These are phyloP conservation scores for Eimeria falciformis DNA, from an alignment of 169 alveolate species.

Conservation along the genomic window DNA sequence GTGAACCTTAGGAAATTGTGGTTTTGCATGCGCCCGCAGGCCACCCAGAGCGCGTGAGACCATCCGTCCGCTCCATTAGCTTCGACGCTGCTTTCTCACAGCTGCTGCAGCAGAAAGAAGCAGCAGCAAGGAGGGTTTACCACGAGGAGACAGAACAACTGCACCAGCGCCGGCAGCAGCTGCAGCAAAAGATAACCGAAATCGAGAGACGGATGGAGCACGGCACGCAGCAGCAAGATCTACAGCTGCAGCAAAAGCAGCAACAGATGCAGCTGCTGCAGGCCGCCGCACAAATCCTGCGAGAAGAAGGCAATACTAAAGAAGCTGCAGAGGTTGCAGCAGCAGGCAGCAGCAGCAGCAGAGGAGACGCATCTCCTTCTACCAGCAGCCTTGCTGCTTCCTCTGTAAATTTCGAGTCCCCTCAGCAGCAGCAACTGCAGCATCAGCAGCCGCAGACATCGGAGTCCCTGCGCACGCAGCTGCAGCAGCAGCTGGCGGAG, in stretches of 20 bases:
- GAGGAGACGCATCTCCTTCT: not conserved
- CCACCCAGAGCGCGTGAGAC: constrained; percentile 33
- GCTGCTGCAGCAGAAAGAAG: constrained; percentile 40
- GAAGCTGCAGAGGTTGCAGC: constrained; percentile 11
- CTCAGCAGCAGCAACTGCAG: not conserved
- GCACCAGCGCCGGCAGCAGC: constrained; percentile 25
- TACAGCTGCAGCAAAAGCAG: not conserved
- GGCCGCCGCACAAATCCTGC: constrained; percentile 12
- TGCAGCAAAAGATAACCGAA: not conserved
- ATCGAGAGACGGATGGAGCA: not conserved
- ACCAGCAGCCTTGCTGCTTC: constrained; percentile 7
- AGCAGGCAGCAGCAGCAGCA: constrained; percentile 11
- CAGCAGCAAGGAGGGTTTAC: not conserved
- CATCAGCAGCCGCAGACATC: not conserved
- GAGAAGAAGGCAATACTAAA: not conserved
- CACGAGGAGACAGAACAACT: not conserved
- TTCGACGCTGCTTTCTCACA: not conserved
- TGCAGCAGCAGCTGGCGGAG: constrained; percentile 11
- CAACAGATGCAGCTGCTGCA: constrained; percentile 43
- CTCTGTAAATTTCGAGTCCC: not conserved
- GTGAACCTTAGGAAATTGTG: not conserved
- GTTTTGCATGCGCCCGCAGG: not conserved
- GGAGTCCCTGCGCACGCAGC: not conserved
- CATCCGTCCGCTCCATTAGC: constrained; percentile 23
- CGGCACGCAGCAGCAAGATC: constrained; percentile 34